Evolutionary conservation across 2,329 filamentous ascomycete genomes (phyloP).

Genomic region (Verticillium nubilum): DNA sequence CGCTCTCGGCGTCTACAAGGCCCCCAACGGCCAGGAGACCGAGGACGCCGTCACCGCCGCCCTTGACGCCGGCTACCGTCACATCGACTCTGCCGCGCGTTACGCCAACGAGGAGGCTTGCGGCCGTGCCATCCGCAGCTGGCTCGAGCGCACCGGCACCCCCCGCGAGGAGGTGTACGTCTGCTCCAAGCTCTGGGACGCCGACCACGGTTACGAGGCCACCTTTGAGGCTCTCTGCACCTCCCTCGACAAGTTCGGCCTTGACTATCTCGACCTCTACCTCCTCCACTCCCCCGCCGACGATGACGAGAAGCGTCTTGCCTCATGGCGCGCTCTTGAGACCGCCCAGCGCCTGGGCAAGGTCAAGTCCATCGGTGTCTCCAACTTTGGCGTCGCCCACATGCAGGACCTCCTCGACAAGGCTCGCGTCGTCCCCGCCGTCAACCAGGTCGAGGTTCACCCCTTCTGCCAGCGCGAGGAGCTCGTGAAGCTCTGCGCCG

Average conservation of each 20-base stretch:
- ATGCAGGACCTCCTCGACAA: constrained; percentile 29
- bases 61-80: constrained; percentile 44
- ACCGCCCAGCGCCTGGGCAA: constrained; percentile 26
- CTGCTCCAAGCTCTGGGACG: constrained; percentile 32
- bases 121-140: constrained; percentile 14
- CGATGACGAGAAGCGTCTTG: constrained; percentile 34
- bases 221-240: constrained; percentile 31
- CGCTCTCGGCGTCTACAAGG: constrained; percentile 42
- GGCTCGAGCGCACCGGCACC: constrained; percentile 20
- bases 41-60: constrained; percentile 25
- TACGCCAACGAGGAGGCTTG: constrained; percentile 18
- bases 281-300: constrained; percentile 43
- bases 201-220: constrained; percentile 21
- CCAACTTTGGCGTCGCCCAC: constrained; percentile 26
- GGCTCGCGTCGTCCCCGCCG: constrained; percentile 41
- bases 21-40: constrained; percentile 34
- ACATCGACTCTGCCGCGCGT: constrained; percentile 42
- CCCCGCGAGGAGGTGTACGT: constrained; percentile 28
- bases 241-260: constrained; percentile 37
- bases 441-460: constrained; percentile 58
- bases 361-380: constrained; percentile 38
- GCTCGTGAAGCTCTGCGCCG: constrained; percentile 54
- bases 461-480: constrained; percentile 49
- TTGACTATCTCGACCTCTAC: constrained; percentile 48
- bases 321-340: constrained; percentile 18